Conservation (phyloP, 2,329 filamentous ascomycete genomes). For the Alternaria sp. region DNA sequence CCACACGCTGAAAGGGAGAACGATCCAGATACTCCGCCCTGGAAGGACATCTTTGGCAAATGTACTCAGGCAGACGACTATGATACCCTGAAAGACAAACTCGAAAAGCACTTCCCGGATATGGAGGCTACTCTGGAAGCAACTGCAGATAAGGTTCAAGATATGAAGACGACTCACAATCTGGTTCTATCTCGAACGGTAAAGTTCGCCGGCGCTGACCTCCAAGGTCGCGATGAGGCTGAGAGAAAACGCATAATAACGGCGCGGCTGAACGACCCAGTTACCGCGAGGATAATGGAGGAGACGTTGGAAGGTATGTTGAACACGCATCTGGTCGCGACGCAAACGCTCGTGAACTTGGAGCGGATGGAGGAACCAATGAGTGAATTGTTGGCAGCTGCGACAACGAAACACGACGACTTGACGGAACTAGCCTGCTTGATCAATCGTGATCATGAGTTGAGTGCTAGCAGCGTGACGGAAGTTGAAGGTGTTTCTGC, state of each 20-base stretch:
- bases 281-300: slow-evolving; percentile 24
- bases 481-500: not conserved
- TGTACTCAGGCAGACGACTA: not conserved
- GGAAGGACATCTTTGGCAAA: not conserved
- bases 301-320: slow-evolving; percentile 17
- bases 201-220: slow-evolving; percentile 26
- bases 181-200: slow-evolving; percentile 10
- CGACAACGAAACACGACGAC: slow-evolving; percentile 13
- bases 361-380: slow-evolving; percentile 15
- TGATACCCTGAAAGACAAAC: not conserved
- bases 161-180: slow-evolving; percentile 10
- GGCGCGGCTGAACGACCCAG: slow-evolving; percentile 18
- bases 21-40: not conserved
- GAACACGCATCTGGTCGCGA: slow-evolving; percentile 9
- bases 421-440: slow-evolving; percentile 8
- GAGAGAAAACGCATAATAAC: slow-evolving; percentile 12
- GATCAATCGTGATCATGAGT: slow-evolving; percentile 1
- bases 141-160: slow-evolving; percentile 6
- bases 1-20: slow-evolving; percentile 9
- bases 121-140: slow-evolving; percentile 10
- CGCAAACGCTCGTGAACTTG: slow-evolving; percentile 14
- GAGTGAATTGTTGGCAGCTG: slow-evolving; percentile 15
- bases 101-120: not conserved
- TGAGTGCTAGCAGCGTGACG: not conserved
- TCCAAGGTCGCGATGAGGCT: not conserved